Evolutionary conservation across 2,329 filamentous ascomycete genomes (phyloP), one percentile per base, ranked within the genome.

Genomic region (Cercospora berteroae): DNA sequence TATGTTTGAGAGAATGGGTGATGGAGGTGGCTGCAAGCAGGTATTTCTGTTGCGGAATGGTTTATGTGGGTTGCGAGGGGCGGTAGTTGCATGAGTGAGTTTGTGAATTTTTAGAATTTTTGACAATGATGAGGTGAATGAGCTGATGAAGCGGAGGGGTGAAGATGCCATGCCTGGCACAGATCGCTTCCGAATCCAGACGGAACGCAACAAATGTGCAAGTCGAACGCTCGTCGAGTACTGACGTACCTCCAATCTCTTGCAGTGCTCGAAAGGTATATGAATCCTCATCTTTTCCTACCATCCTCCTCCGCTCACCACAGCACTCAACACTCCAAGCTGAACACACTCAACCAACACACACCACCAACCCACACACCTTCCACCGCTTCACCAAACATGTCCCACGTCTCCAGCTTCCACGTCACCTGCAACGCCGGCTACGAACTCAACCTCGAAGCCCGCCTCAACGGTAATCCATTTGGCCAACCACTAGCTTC

Each of bases 391-490:
- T 36, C 4, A 20, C 2, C 12, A 33, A 36, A 6, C 2, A 58
- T 58, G 55, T 58, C 55, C 5, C 55, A 36, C 55, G 55, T 58
- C n/a, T 58, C 55, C 55, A 2, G 8, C 55, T 58, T 58, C 9
- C 27, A 36, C 55, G 23, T 58, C 55, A 36, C 55, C 55, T 58
- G 55, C 55, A 27, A 58, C 29, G 55, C 55, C n/a, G 29, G 27
- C 55, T 58, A 58, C 55, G 55, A 58, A 4, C 55, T 58, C 27
- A 58, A 58, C 55, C 55, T 36, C 31, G 55, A 58, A 58, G 55
- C 55, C 16, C 55, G 55, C 55, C 55, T 58, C 20, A 58, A 58
- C 9, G 55, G 55, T 6, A 58, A 18, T 23, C 29, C 55, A 2
- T 0, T 0, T 12, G 55, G 55, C 4, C 27, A 58, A 6, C n/a